Evolutionary conservation across 805 yeast species (phyloP).

Genomic region (Candida succiphila): DNA sequence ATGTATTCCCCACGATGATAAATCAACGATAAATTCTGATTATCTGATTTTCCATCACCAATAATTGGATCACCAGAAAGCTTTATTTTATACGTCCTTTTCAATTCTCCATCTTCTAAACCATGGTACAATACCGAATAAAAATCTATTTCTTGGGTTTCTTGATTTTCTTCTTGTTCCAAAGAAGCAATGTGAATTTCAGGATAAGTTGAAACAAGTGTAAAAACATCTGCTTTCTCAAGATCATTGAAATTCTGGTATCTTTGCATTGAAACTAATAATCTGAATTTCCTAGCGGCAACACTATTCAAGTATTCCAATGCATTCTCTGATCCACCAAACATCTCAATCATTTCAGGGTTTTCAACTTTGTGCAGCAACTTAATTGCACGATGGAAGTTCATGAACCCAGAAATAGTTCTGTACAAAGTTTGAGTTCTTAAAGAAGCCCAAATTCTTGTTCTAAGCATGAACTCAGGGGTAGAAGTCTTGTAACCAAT

Average conservation of each 20-base stretch:
- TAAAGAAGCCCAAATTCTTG: slow-evolving; percentile 81
- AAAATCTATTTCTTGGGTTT: slow-evolving; percentile 24
- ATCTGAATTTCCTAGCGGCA: slow-evolving; percentile 71
- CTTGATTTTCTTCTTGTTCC: slow-evolving; percentile 33
- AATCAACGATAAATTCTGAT: slow-evolving; percentile 80
- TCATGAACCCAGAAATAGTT: slow-evolving; percentile 77
- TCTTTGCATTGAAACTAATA: slow-evolving; percentile 85
- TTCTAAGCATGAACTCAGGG: slow-evolving; percentile 55
- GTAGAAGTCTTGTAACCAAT: slow-evolving; percentile 64
- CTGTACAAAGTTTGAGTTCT: slow-evolving; percentile 78
- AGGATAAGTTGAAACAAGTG: slow-evolving; percentile 66
- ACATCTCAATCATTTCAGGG: slow-evolving; percentile 35
- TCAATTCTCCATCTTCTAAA: slow-evolving; percentile 31
- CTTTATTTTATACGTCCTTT: slow-evolving; percentile 50
- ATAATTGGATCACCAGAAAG: slow-evolving; percentile 90
- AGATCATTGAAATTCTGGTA: slow-evolving; percentile 50
- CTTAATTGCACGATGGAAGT: slow-evolving; percentile 65
- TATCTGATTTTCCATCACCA: slow-evolving; percentile 96
- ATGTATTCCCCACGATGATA: slow-evolving; percentile 91
- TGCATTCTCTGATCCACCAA: slow-evolving; percentile 30
- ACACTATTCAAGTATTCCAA: slow-evolving; percentile 62
- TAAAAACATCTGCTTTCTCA: slow-evolving; percentile 60
- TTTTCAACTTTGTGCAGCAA: slow-evolving; percentile 60
- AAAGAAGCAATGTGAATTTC: slow-evolving; percentile 47
- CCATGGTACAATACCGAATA: slow-evolving; percentile 69